Percentiles rank a stretch among this genome's conserved stretches.
Evolutionary conservation across 2,329 filamentous ascomycete genomes (phyloP).

Genomic region (Sarocladium kiliense): DNA sequence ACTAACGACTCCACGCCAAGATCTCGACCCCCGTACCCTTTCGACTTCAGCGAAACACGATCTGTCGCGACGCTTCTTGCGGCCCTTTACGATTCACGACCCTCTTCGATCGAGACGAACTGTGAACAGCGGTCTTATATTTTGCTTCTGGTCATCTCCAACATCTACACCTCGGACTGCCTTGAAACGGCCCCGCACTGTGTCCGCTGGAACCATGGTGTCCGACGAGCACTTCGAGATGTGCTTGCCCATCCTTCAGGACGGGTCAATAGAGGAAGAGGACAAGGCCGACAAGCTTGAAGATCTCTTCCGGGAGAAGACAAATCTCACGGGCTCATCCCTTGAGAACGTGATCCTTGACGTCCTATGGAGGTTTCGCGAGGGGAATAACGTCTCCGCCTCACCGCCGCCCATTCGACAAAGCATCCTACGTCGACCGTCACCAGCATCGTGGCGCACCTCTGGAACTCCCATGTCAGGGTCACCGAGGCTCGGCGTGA

Average conservation of each 20-base stretch:
- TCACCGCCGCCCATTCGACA: constrained; percentile 84
- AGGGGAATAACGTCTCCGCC: constrained; percentile 56
- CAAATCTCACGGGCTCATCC: constrained; percentile 65
- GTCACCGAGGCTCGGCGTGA: constrained; percentile 75
- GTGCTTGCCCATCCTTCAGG: constrained; percentile 82
- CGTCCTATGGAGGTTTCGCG: constrained; percentile 80
- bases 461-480: constrained; percentile 75
- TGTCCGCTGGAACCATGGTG: constrained; percentile 59
- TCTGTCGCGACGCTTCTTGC: not conserved
- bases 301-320: constrained; percentile 75
- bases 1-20: constrained; percentile 7
- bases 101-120: not conserved
- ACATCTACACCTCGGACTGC: not conserved
- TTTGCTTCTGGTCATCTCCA: not conserved
- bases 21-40: constrained; percentile 5
- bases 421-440: constrained; percentile 83
- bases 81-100: constrained; percentile 7
- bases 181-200: not conserved
- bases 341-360: constrained; percentile 90
- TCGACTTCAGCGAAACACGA: constrained; percentile 1
- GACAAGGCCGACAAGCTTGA: constrained; percentile 92
- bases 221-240: constrained; percentile 90
- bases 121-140: not conserved
- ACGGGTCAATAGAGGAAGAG: constrained; percentile 80
- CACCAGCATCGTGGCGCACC: constrained; percentile 89